phyloP scores from a whole-genome alignment of 129 eudicot genomes.

The Saposhnikovia divaricata region DNA sequence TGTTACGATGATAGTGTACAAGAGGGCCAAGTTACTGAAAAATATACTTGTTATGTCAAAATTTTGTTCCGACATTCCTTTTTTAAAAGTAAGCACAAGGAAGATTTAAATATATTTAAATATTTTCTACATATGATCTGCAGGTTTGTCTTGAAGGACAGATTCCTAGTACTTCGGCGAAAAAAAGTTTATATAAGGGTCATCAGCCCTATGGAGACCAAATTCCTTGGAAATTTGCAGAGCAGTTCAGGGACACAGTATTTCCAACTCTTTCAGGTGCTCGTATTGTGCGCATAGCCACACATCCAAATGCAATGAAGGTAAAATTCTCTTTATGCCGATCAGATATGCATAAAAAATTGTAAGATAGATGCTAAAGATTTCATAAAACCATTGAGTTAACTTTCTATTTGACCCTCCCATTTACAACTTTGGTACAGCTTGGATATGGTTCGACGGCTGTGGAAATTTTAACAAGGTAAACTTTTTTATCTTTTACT shows the following conservation, averaged over 20 bases:
- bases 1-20: too few relatives aligned
- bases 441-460: constrained; percentile 94
- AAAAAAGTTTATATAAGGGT: constrained; percentile 68
- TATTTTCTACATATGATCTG: background rate
- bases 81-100: background rate
- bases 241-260: constrained; percentile 66
- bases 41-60: too few relatives aligned
- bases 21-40: too few relatives aligned
- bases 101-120: background rate
- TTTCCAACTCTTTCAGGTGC: constrained; percentile 98
- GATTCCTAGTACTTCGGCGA: constrained; percentile 63
- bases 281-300: constrained; percentile 90
- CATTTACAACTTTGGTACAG: constrained; percentile 30
- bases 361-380: background rate
- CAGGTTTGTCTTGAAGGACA: constrained; percentile 90
- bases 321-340: constrained; percentile 25
- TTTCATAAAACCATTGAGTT: background rate
- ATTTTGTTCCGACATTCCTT: too few relatives aligned
- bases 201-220: constrained; percentile 87
- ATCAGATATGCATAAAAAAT: background rate
- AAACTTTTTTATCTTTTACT: background rate
- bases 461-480: constrained; percentile 78
- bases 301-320: constrained; percentile 96
- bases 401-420: too few relatives aligned
- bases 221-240: constrained; percentile 95